Evolutionary conservation across 306 rosid species (phyloP).

Genomic region (Mimosa pudica): DNA sequence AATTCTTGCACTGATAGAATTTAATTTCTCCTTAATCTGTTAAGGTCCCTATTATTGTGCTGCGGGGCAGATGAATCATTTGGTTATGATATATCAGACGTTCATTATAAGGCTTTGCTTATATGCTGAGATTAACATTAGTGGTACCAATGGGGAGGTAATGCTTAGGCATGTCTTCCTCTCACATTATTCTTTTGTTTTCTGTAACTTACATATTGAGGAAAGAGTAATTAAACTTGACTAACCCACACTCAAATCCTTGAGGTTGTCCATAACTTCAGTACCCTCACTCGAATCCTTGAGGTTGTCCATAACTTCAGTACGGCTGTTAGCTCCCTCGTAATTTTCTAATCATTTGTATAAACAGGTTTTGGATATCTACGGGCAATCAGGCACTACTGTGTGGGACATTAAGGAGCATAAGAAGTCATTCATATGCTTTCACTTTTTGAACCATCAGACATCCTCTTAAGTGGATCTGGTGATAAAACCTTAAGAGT

Average conservation of each 20-base stretch:
- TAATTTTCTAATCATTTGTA: constrained; percentile 42
- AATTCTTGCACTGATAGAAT: too few relatives aligned
- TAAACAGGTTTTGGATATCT: constrained; percentile 73
- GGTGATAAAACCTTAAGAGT: constrained; percentile 78
- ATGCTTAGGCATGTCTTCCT: too few relatives aligned
- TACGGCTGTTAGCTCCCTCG: constrained; percentile 69
- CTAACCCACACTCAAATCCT: constrained; percentile 64
- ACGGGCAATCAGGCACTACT: constrained; percentile 68
- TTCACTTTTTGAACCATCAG: constrained; percentile 59
- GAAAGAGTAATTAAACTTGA: constrained; percentile 18
- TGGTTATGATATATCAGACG: too few relatives aligned
- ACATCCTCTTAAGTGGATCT: constrained; percentile 78
- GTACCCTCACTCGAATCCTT: constrained; percentile 9
- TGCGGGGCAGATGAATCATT: too few relatives aligned
- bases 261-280: too few relatives aligned
- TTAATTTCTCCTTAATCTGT: too few relatives aligned
- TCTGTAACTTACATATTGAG: not conserved
- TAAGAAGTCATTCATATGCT: constrained; percentile 69
- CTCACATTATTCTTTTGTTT: not conserved
- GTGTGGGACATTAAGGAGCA: constrained; percentile 77
- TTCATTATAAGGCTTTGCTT: too few relatives aligned
- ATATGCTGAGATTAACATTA: too few relatives aligned
- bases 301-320: constrained; percentile 59
- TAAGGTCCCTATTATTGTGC: too few relatives aligned
- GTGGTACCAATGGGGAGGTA: too few relatives aligned